Percentiles rank a stretch among this genome's conserved stretches.
Evolutionary conservation across 495 filamentous ascomycete genomes (phyloP).

Genomic region (Hyaloscypha hepaticicola): DNA sequence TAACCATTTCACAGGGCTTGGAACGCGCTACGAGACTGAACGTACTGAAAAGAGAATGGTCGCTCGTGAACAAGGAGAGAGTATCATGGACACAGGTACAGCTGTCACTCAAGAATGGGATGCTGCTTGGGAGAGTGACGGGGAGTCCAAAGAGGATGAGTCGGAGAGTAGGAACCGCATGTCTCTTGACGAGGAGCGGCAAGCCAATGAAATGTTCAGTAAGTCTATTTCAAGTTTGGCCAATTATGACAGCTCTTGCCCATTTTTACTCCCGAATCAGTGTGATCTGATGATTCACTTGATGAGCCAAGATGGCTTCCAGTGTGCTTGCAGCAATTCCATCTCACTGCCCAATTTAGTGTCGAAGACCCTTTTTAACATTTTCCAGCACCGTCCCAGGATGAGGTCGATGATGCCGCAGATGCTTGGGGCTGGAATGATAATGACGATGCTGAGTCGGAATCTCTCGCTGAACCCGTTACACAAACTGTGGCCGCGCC

Average conservation of each 20-base stretch:
- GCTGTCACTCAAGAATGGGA: conserved; percentile 64
- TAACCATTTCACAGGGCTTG: conserved; percentile 46
- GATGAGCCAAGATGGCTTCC: too few species aligned
- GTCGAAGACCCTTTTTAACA: too few species aligned
- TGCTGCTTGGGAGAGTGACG: conserved; percentile 67
- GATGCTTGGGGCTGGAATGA: conserved; percentile 64
- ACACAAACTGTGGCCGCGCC: neutral
- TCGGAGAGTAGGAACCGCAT: conserved; percentile 17
- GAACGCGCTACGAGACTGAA: conserved; percentile 66
- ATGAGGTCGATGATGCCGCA: conserved; percentile 34
- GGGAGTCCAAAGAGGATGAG: conserved; percentile 39
- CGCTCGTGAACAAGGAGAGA: conserved; percentile 60
- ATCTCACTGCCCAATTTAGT: too few species aligned
- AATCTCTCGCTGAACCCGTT: conserved; percentile 1
- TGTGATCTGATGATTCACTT: too few species aligned
- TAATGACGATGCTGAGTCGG: conserved; percentile 34
- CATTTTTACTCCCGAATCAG: neutral
- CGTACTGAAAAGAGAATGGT: conserved; percentile 81
- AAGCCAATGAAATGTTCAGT: conserved; percentile 9
- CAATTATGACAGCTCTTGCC: neutral
- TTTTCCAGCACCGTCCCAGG: neutral
- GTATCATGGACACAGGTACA: conserved; percentile 54
- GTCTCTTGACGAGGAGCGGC: conserved; percentile 24
- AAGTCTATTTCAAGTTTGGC: neutral
- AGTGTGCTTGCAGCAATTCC: too few species aligned